phyloP scores from a whole-genome alignment of 1,284 basidiomycete genomes.

The Sphaerobolus stellatus region DNA sequence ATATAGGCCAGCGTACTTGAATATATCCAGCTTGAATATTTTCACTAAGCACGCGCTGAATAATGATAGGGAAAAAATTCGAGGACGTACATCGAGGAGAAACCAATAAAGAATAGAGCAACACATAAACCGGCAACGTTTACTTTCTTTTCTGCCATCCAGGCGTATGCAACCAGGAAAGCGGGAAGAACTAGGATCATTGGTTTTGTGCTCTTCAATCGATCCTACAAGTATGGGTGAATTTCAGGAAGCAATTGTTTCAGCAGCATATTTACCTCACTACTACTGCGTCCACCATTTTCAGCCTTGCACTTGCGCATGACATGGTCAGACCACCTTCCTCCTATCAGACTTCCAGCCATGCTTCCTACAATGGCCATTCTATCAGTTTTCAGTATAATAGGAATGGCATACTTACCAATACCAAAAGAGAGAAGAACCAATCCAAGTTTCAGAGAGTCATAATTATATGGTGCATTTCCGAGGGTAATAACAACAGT shows the following conservation, averaged over 20 bases:
- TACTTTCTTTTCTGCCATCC: constrained; percentile 66
- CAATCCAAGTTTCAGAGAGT: constrained; percentile 71
- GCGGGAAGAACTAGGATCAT: constrained; percentile 57
- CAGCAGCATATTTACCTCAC: constrained; percentile 55
- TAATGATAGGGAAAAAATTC: constrained; percentile 2
- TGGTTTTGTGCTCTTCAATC: constrained; percentile 60
- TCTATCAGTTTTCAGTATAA: background rate
- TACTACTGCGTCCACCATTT: constrained; percentile 60
- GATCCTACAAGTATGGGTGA: constrained; percentile 51
- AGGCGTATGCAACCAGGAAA: constrained; percentile 69
- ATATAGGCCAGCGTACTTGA: constrained; percentile 71
- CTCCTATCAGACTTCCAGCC: constrained; percentile 70
- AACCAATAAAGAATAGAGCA: constrained; percentile 64
- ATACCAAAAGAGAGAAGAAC: constrained; percentile 73
- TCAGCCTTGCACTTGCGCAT: constrained; percentile 53
- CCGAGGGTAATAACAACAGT: constrained; percentile 69
- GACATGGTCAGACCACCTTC: constrained; percentile 72
- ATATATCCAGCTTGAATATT: constrained; percentile 58
- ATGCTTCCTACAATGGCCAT: constrained; percentile 50
- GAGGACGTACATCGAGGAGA: constrained; percentile 62
- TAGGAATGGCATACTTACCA: constrained; percentile 38
- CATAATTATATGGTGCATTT: constrained; percentile 61
- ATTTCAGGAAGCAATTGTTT: background rate
- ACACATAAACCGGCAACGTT: constrained; percentile 64
- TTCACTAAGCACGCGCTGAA: background rate